A percentile compares a stretch with the other conserved stretches of the same genome.
Conservation (phyloP, 805 yeast species). For the Maudiozyma barnettii region DNA sequence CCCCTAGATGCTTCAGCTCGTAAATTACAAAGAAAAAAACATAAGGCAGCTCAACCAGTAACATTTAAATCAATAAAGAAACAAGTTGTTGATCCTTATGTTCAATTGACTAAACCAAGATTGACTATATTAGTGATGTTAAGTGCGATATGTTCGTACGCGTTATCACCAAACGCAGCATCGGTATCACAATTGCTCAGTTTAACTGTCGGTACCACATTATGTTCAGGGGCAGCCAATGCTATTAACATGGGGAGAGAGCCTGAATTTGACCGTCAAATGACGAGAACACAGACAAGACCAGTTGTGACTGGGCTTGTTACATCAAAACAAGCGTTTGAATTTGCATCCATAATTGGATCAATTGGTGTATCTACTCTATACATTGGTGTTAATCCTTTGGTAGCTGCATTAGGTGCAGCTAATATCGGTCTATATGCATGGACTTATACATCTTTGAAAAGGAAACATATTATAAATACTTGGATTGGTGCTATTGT, state of each 20-base stretch:
- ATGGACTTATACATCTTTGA: conserved; percentile 85
- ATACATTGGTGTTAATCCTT: conserved; percentile 73
- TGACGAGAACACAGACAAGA: conserved; percentile 80
- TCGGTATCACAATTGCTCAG: conserved; percentile 60
- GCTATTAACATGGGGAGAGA: conserved; percentile 97
- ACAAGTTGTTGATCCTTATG: conserved; percentile 47
- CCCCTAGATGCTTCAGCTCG: conserved; percentile 25
- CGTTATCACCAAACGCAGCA: conserved; percentile 77
- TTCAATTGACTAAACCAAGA: conserved; percentile 84
- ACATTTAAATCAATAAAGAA: conserved; percentile 23
- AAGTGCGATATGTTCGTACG: conserved; percentile 89
- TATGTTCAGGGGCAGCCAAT: conserved; percentile 90
- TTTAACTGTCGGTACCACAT: conserved; percentile 74
- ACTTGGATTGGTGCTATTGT: conserved; percentile 99
- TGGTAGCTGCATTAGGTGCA: conserved; percentile 74
- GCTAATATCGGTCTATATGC: conserved; percentile 75
- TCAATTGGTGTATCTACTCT: conserved; percentile 57
- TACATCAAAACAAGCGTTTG: conserved; percentile 65
- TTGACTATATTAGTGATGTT: conserved; percentile 80
- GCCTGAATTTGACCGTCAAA: conserved; percentile 75
- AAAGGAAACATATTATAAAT: conserved; percentile 73
- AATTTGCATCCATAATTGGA: conserved; percentile 72
- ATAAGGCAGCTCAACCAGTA: background rate
- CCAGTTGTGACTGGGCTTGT: conserved; percentile 84
- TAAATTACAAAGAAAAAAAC: conserved; percentile 5